Base-by-base conservation (phyloP, 2,329 filamentous ascomycete species). In the Ophiostoma angusticollis region DNA sequence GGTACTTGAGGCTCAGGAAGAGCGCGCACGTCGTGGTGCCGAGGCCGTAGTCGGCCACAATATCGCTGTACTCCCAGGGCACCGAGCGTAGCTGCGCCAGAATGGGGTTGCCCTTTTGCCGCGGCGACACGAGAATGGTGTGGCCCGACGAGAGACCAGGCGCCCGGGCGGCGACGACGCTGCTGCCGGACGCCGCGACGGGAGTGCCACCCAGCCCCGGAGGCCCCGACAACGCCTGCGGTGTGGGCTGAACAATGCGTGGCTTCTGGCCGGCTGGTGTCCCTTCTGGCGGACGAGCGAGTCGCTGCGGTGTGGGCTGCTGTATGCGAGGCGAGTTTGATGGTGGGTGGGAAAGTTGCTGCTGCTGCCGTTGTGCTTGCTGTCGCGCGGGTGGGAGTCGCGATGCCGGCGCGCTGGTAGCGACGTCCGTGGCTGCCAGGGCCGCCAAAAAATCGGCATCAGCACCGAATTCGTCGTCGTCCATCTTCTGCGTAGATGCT, bases 51-150 rank as follows among this genome's bases (percentile, higher is more conserved):
- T 98, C 91, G 23, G 89, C 84, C 1, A 82, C 80, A n/a, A 94
- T 94, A 53, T 96, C 89, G 45, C 84, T 87, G 59, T 94, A 96
- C 60, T 98, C 91, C 91, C 91, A 98, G 0, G 86, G 74, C 42
- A 93, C 69, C 1, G 81, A 78, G 44, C 80, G 79, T 50, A 98
- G 74, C 58, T 80, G 76, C 39, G 84, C 81, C 22, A 98, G 65
- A 35, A 96, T 82, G 0, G 91, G 91, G 52, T 98, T 98, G 45
- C 89, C 91, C 59, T 93, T 93, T 58, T 98, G 87, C 29, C 87
- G 78, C 13, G 84, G 80, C 25, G 87, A 95, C 22, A 96, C 87
- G 16, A 93, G 70, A 48, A 96, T 93, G 5, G 81, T 76, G 13
- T 83, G 85, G 4, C 81, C 80, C 2, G 74, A 60, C 7, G 65